Evolutionary conservation across 352 stramenopile species (phyloP), one percentile per base, ranked within the genome.

Genomic region (Phytophthora fragariaefolia): DNA sequence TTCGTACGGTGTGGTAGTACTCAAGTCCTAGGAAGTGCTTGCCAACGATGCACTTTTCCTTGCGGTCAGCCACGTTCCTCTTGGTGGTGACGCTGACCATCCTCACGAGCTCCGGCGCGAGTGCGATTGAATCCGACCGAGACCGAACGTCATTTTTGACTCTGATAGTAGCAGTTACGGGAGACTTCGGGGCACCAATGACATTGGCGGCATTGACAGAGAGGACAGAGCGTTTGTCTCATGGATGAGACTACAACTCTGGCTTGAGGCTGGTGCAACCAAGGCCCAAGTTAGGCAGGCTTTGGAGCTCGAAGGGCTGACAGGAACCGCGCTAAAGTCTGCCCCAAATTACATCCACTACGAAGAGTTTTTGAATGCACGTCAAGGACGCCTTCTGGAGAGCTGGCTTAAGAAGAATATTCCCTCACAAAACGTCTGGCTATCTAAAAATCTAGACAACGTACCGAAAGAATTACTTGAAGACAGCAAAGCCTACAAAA

Each of bases 401-500:
- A 6, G 6, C 2, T 53, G 28, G 58, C 20, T 66, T 4, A 1
- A n/a, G 18, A 47, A 58, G n/a, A 27, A n/a, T 8, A 12, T 40
- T 17, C 3, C 48, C 26, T 46, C 58, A 17, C 34, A 18, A 28
- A 10, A 12, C 5, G 27, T 66, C 36, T 58, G 38, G 58, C 22
- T 13, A 40, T 13, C n/a, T 6, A 54, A 60, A 18, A 40, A 48
- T 2, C 24, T 66, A 26, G 38, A 60, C 5, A 38, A 48, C 27
- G 36, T 66, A 10, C 38, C 27, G 28, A 5, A 20, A 53, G 38
- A 36, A 23, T 26, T 53, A 53, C 32, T 56, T 7, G 53, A 60
- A 26, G 58, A 60, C 20, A 66, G 36, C 27, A 28, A 59, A 4
- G 27, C n/a, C 20, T 66, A 50, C 58, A 59, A 60, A 51, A 66